Evolutionary conservation across 352 stramenopile species (phyloP), one percentile per base, ranked within the genome.

Genomic region (Globisporangium cylindrosporum): DNA sequence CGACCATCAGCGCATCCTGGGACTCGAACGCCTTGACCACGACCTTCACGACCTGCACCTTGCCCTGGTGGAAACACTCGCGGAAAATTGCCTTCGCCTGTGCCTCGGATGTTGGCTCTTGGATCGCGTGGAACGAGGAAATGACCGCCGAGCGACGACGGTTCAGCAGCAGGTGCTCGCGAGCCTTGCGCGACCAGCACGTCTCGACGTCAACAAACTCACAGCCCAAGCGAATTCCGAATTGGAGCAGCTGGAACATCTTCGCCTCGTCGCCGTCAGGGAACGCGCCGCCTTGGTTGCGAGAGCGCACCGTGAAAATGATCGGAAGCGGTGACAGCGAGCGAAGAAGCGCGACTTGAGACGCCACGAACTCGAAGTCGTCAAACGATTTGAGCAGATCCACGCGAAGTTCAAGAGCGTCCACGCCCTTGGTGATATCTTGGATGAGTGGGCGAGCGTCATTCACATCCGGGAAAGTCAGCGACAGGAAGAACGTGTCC

Each of bases 201-300:
- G 91, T 95, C 75, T 99, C 97, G 49, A 99, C 88, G 76, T 99
- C 97, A 46, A 99, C 80, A 61, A 98, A 96, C 74, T 99, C 97
- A 53, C 95, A 97, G 15, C 95, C 97, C 60, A 93, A 86, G 3
- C 95, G 89, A 64, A 99, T 77, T 51, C 95, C 96, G 34, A 98
- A 79, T 9, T 90, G 75, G 18, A 99, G 81, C 57, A 99, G 73
- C 36, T 95, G 74, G 68, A 93, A 90, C 75, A 94, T 90, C 56
- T 91, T 91, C 66, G 86, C 84, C 68, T 93, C 80, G 55, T 94
- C 68, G 60, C 97, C 92, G 76, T 98, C 90, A 3, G 93, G 93
- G 80, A 98, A 99, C 20, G 84, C 94, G 60, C 97, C 97, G 43
- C 96, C 97, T 80, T 99, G 97, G 67, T 87, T 72, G 59, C 91